Evolutionary conservation across 129 eudicot species (phyloP), one percentile per base, ranked within the genome.

Genomic region (Chrysanthemum makinoi): DNA sequence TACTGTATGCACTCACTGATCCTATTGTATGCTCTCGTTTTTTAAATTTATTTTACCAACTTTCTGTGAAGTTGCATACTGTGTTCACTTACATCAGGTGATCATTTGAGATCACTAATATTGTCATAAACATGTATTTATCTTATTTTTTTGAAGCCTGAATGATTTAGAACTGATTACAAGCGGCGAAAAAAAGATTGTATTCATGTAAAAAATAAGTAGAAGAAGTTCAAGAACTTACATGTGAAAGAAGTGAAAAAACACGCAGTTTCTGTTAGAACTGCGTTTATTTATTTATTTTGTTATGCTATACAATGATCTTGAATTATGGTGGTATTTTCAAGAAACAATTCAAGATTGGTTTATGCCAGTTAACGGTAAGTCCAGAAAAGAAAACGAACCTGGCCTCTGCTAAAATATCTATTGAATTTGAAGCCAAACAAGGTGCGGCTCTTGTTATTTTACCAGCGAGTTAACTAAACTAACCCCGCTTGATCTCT

Each of bases 381-480:
- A 56, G 62, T 56, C 10, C 62, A 56, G 62, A 56, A 2, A 56
- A 56, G 62, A 18, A 56, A 56, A 56, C 28, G 19, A 56, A 56
- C 62, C 19, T 56, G 62, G 62, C 62, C 10, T 56, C 62, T n/a
- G 62, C 62, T 16, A 8, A 2, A 1, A 15, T 2, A 4, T 56
- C 11, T 56, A 56, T 56, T 56, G 62, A 56, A 5, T 6, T 56
- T 56, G 62, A 28, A 6, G 62, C 22, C 24, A 18, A 56, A 22
- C 62, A 56, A 56, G 62, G 62, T 18, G 62, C 62, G 18, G 62
- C 62, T 7, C 62, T 56, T 56, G 30, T 56, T 55, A 24, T 55
- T 56, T 56, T 56, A 18, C 62, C 62, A 5, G 62, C 18, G 28
- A 56, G 62, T 56, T 55, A 26, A n/a, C 17, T 16, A 6, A 54